Base-by-base conservation (phyloP, 2,329 filamentous ascomycete genomes). In the Diaporthe capsici region DNA sequence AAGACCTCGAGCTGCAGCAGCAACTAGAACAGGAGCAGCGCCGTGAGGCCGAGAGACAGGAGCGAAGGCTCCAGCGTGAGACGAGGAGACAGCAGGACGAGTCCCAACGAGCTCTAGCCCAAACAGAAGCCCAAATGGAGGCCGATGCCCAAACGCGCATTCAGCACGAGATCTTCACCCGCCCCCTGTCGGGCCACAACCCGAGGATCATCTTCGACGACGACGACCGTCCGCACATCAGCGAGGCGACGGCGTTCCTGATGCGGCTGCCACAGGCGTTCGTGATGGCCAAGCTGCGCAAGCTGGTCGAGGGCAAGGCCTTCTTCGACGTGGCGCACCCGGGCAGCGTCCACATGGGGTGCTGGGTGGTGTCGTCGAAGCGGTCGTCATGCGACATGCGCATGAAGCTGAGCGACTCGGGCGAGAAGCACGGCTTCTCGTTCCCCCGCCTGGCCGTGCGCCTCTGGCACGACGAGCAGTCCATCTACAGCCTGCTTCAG, bases 401-500 rank as follows among this genome's bases (percentile, higher is more conserved):
- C n/a, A 53, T 75, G 57, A 63, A 63, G 37, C 47, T 75, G 49
- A 53, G n/a, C 7, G 67, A 75, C 44, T 37, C 39, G 4, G 67
- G 57, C 8, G 44, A 63, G 49, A 57, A 31, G 25, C 67, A 75
- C 57, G 39, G 20, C 20, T 65, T 72, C 57, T 57, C 73, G 25
- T 55, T 75, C 7, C 9, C 22, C 4, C 67, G 73, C 4, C 55
- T 75, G 12, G 73, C 73, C 9, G 58, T 58, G 34, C 57, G 73
- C 12, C 47, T 75, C 4, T 75, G 73, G 73, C 73, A 75, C 49
- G 57, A 55, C 20, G 73, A 75, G 57, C 31, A 63, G 31, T 72
- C 67, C 15, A 37, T 75, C 31, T 71, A 72, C 55, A 53, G 58
- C 22, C 67, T 75, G 6, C 20, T 75, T 7, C 68, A 72, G 37